Percentiles rank a stretch among this genome's conserved stretches.
Conservation (phyloP, 2,329 filamentous ascomycete species). For the Dryadomyces quercivorus region DNA sequence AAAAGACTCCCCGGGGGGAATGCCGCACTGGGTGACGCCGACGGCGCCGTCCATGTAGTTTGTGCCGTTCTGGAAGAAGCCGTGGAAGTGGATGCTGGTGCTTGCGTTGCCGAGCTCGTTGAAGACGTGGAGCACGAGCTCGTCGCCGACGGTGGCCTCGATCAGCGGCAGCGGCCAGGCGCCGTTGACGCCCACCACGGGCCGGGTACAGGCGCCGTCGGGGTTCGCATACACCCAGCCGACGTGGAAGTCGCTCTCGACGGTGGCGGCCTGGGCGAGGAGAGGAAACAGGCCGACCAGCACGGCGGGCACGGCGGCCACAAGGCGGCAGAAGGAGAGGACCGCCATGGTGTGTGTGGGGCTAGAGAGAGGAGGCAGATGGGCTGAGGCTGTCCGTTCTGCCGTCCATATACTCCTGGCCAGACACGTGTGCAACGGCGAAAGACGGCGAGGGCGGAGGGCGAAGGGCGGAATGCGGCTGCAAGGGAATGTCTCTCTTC, state of each 20-base stretch:
- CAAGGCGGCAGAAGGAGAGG: not conserved
- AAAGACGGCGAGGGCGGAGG: too few species aligned
- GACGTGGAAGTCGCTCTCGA: constrained; percentile 54
- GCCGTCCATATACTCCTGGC: too few species aligned
- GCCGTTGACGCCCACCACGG: constrained; percentile 63
- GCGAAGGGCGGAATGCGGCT: too few species aligned
- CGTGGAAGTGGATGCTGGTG: constrained; percentile 59
- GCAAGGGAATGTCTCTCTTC: too few species aligned
- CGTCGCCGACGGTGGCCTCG: constrained; percentile 49
- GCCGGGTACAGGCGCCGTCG: constrained; percentile 50
- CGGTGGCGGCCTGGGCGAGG: constrained; percentile 19
- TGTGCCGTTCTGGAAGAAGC: constrained; percentile 52
- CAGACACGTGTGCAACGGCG: too few species aligned
- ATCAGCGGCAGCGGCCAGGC: constrained; percentile 62
- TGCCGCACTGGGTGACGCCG: constrained; percentile 46
- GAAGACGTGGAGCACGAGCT: constrained; percentile 41
- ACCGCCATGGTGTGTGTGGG: not conserved
- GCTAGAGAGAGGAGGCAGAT: too few species aligned
- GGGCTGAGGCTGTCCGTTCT: too few species aligned
- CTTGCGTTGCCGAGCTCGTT: constrained; percentile 51
- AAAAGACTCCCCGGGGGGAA: constrained; percentile 49
- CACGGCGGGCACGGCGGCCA: too few species aligned
- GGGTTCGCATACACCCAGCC: constrained; percentile 62
- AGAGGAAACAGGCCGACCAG: not conserved
- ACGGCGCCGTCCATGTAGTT: constrained; percentile 47